Base-by-base conservation (phyloP, 164 flowering plant genomes). In the Tetracentron sinense region DNA sequence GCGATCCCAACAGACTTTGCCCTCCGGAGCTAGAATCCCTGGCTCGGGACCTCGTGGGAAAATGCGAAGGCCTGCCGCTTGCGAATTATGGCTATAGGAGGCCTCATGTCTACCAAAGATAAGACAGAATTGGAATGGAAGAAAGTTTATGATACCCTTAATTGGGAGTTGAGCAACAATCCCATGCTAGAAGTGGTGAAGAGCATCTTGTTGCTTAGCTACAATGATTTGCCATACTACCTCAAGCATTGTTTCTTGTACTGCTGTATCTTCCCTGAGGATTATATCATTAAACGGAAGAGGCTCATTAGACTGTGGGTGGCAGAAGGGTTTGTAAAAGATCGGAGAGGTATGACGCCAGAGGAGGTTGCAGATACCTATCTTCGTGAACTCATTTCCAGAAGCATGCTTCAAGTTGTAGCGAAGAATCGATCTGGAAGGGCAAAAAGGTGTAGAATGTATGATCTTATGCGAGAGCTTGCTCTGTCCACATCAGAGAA, bases 51-150 rank as follows among this genome's bases (percentile, higher is more conserved):
- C 38, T 73, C 6, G 66, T 64, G 15, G 19, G 42, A 25, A 64
- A 56, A 52, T 73, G 76, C 26, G 58, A 56, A 17, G 69, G 76
- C 30, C 54, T 73, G 4, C 76, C 76, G 2, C 62, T 73, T 3
- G 72, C 76, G n/a, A 7, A 56, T 73, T 20, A 47, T 64, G 16
- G 63, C 72, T 7, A 20, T 68, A 17, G 76, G 72, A 10, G 69
- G 76, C 4, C 58, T 73, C n/a, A 38, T 73, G 62, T 61, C 59
- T 14, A 8, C 60, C 12, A 69, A 69, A 46, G 46, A 25, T 22
- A 54, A 19, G 30, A 19, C 51, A 0, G 30, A 31, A 57, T 20
- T 44, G 17, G 62, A 73, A 49, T 73, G 76, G 73, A 64, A 26
- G 49, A 22, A 22, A 17, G 60, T 73, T 12, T 23, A 28, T 3